Evolutionary conservation across 192 early-diverging fungal species (phyloP), one percentile per base, ranked within the genome.

Genomic region (Chytriomyces sp.): DNA sequence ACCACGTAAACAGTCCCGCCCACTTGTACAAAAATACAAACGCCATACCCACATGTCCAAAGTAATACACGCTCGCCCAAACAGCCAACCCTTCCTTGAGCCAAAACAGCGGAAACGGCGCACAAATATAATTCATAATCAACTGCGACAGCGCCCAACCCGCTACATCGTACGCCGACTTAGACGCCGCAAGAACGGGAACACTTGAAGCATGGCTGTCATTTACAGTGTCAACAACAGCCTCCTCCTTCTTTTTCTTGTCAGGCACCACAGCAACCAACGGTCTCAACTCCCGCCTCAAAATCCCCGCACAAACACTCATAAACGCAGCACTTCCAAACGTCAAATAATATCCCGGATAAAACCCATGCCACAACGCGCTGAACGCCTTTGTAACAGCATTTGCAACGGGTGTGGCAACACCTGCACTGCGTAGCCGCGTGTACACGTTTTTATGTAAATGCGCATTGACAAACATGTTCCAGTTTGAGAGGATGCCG

Each of bases 351-450:
- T 83, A 80, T 88, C 82, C 94, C 44, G 80, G 75, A 61, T 91
- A 90, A 83, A 95, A 95, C 50, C 96, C 96, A 75, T 97, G 96
- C 96, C 96, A 97, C 57, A 95, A 83, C 18, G 96, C 93, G 45
- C 92, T 94, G 6, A 89, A 85, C 5, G 84, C 79, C 80, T 93
- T 96, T 5, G 95, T 95, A 18, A 87, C 78, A 86, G 90, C 26
- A 90, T 87, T 24, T 70, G 64, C 11, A 77, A 85, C 35, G 0
- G 83, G 81, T 8, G 90, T 82, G 50, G 91, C 91, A 23, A 76
- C 69, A 7, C 84, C 89, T 1, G 79, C 71, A 6, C 72, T 50
- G 57, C 47, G 20, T 3, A 94, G 75, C 9, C 93, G 84, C 61
- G 91, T 64, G 71, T 96, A 96, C 53, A 96, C 90, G 79, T 89